A percentile compares a stretch with the other conserved stretches of the same genome.
Conservation (phyloP, 2,329 filamentous ascomycete genomes). For the Coniochaeta pulveracea region DNA sequence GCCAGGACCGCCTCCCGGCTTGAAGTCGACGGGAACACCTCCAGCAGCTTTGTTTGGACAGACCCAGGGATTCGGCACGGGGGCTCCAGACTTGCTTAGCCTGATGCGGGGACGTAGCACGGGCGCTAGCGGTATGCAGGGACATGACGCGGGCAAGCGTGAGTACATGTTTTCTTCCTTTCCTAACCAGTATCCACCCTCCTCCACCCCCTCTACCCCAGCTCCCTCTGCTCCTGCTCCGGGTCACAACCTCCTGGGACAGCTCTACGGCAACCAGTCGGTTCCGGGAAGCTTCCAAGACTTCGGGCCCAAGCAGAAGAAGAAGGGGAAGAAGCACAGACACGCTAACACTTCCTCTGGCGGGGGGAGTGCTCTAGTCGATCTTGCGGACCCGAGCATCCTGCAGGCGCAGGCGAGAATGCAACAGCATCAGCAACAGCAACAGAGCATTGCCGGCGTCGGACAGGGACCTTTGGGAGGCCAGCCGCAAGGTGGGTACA, state of each 20-base stretch:
- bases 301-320: constrained; percentile 94
- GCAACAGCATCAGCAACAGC: constrained; percentile 40
- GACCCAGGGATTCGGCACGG: constrained; percentile 72
- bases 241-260: constrained; percentile 79
- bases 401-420: constrained; percentile 88
- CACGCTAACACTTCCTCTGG: constrained; percentile 99
- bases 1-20: constrained; percentile 83
- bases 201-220: constrained; percentile 70
- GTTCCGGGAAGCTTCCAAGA: constrained; percentile 84
- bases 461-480: constrained; percentile 85
- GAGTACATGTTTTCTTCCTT: constrained; percentile 95
- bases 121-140: constrained; percentile 57
- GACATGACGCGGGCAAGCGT: constrained; percentile 88
- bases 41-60: constrained; percentile 94
- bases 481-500: constrained; percentile 92
- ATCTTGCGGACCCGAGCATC: constrained; percentile 99
- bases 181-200: constrained; percentile 74
- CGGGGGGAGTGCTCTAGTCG: constrained; percentile 96
- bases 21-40: constrained; percentile 91
- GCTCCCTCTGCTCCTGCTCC: constrained; percentile 64
- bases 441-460: constrained; percentile 70
- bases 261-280: constrained; percentile 83
- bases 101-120: constrained; percentile 53
- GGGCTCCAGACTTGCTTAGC: constrained; percentile 65
- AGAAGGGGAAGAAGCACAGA: constrained; percentile 99